Percentiles rank a stretch among this genome's conserved stretches.
These are phyloP conservation scores for Tephrocybe rancida DNA, from an alignment of 768 basidiomycete genomes.

Conservation along the genomic window DNA sequence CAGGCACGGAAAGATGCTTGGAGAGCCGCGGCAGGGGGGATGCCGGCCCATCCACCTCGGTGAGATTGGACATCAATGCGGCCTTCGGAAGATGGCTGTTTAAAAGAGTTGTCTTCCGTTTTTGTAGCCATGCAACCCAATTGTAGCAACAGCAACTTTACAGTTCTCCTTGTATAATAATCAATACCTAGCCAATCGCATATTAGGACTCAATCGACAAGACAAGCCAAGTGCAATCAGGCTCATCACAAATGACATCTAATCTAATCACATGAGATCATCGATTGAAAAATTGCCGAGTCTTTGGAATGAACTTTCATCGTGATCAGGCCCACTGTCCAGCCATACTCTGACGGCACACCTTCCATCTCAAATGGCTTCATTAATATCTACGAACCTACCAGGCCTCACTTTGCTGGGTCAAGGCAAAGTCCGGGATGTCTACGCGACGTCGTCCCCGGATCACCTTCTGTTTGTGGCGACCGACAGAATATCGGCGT, in stretches of 20 bases:
- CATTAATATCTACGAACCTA: conserved; percentile 58
- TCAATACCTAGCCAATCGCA: no score
- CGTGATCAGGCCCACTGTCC: not conserved
- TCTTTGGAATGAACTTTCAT: not conserved
- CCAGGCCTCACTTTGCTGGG: conserved; percentile 72
- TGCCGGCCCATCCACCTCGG: not conserved
- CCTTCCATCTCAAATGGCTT: conserved; percentile 23
- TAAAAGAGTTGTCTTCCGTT: no score
- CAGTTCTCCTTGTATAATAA: no score
- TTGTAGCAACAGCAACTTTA: no score
- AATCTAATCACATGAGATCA: not conserved
- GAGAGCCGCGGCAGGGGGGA: conserved; percentile 24
- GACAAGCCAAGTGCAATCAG: no score
- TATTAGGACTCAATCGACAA: no score
- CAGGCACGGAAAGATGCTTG: conserved; percentile 69
- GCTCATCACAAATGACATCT: no score
- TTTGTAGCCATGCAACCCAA: no score
- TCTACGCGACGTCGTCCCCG: conserved; percentile 76
- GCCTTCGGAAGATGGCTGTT: not conserved
- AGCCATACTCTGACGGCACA: not conserved
- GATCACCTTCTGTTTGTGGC: conserved; percentile 89
- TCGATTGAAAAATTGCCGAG: not conserved
- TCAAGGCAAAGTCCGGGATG: conserved; percentile 94
- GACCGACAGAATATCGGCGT: conserved; percentile 94
- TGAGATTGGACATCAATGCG: not conserved